Conservation (phyloP, 2,329 filamentous ascomycete genomes). For the Falciphora oryzae region DNA sequence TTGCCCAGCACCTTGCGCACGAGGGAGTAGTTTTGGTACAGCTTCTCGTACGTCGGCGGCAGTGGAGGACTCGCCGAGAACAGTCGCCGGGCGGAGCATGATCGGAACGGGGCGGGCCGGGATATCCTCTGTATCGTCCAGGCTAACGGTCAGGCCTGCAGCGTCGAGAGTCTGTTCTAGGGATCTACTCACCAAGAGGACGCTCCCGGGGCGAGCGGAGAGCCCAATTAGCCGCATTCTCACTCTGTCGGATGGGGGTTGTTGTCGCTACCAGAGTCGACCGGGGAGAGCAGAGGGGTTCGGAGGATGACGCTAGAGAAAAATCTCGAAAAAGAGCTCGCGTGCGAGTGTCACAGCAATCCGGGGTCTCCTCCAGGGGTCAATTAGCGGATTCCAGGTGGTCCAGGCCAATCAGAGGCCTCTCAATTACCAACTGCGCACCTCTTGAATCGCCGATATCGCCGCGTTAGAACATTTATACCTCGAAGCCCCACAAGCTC, state of each 20-base stretch:
- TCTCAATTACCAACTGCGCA: conserved; percentile 12
- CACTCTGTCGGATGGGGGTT: conserved; percentile 12
- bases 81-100: conserved; percentile 23
- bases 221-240: conserved; percentile 47
- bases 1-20: conserved; percentile 67
- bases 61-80: conserved; percentile 38
- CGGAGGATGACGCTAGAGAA: background rate
- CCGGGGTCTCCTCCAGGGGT: background rate
- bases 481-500: background rate
- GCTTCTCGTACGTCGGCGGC: conserved; percentile 73
- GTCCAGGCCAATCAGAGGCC: conserved; percentile 15
- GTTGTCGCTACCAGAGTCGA: conserved; percentile 1
- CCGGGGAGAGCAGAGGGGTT: conserved; percentile 3
- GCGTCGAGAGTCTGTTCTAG: conserved; percentile 8
- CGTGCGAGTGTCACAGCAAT: background rate
- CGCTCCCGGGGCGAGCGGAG: conserved; percentile 41
- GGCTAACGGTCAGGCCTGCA: background rate
- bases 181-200: conserved; percentile 35
- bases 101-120: conserved; percentile 27
- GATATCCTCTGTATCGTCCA: conserved; percentile 27
- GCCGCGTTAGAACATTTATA: background rate
- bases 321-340: background rate
- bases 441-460: conserved; percentile 2
- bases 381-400: background rate
- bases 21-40: conserved; percentile 69